Base-by-base conservation (phyloP, 2,329 filamentous ascomycete species). In the Fragosphaeria purpurea region DNA sequence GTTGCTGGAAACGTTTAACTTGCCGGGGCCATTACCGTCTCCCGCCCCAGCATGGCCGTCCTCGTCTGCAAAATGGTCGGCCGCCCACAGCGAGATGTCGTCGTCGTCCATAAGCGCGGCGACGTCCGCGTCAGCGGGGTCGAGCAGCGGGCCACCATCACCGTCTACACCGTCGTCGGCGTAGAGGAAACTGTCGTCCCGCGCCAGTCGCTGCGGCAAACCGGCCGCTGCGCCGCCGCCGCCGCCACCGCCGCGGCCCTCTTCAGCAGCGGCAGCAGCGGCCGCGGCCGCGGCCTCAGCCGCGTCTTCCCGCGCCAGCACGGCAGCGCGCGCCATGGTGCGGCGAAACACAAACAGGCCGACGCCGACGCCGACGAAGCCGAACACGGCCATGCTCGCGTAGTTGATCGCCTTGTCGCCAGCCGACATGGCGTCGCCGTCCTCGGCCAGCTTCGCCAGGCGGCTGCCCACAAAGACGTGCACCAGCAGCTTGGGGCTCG, bases 381-480 rank as follows among this genome's bases (percentile, higher is more conserved):
- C 77, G 33, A 88, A 86, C 52, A 90, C 66, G 11, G 80, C 62
- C 66, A 97, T 96, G 68, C 82, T 85, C 31, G 83, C 66, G 64
- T 95, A 95, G 67, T 93, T 95, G 60, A 97, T 72, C 33, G 81
- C 75, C 65, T 90, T 93, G 56, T 87, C 86, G 55, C 76, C 75
- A 4, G 77, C 68, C 53, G 86, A 82, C 91, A 97, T 96, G 58
- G 85, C 79, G 62, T 87, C 88, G 55, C 84, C 86, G 51, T 80
- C 78, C 60, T 95, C 86, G n/a, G 86, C 88, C 37, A 98, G 80
- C 48, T 83, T 74, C 43, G 88, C 88, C 12, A 98, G 73, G 50
- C 89, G 79, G 61, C 80, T 83, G 54, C 93, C 93, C 60, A 98
- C 88, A 69, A 96, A 98, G 59, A 95, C 81, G 63, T 95, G 88